Percentiles rank a stretch among this genome's conserved stretches.
phyloP scores from a whole-genome alignment of 1,139 yeast genomes.

The Blastobotrys proliferans region DNA sequence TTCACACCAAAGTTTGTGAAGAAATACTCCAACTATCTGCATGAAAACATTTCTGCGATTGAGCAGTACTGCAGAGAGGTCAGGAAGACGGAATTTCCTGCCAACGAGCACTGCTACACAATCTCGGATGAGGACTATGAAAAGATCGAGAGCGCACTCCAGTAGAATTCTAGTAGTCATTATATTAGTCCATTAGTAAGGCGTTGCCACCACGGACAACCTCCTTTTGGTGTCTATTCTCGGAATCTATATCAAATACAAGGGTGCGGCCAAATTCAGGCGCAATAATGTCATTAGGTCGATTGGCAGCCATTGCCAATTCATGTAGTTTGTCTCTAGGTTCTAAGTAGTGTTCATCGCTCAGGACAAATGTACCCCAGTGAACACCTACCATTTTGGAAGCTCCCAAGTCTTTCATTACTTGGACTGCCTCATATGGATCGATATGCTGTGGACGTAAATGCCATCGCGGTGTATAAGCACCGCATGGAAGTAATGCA shows the following conservation, averaged over 20 bases:
- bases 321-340: constrained; percentile 53
- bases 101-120: constrained; percentile 62
- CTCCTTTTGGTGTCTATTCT: constrained; percentile 16
- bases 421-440: constrained; percentile 69
- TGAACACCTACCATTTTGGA: constrained; percentile 78
- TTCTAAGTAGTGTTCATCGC: constrained; percentile 83
- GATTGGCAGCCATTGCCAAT: constrained; percentile 25
- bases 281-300: constrained; percentile 41
- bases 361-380: constrained; percentile 91
- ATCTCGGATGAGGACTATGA: constrained; percentile 63
- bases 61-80: constrained; percentile 58
- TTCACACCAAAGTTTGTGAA: constrained; percentile 74
- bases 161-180: not conserved
- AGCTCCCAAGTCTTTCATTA: constrained; percentile 60
- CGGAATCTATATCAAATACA: constrained; percentile 31
- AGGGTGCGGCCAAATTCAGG: constrained; percentile 54
- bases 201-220: constrained; percentile 33
- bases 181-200: constrained; percentile 24
- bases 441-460: constrained; percentile 83
- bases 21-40: constrained; percentile 53
- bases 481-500: constrained; percentile 88
- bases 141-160: constrained; percentile 37
- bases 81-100: constrained; percentile 53
- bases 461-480: constrained; percentile 94
- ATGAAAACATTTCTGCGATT: constrained; percentile 51